Evolutionary conservation across 176 grass and related monocot species (phyloP), one percentile per base, ranked within the genome.

Genomic region (Melocanna baccifera): DNA sequence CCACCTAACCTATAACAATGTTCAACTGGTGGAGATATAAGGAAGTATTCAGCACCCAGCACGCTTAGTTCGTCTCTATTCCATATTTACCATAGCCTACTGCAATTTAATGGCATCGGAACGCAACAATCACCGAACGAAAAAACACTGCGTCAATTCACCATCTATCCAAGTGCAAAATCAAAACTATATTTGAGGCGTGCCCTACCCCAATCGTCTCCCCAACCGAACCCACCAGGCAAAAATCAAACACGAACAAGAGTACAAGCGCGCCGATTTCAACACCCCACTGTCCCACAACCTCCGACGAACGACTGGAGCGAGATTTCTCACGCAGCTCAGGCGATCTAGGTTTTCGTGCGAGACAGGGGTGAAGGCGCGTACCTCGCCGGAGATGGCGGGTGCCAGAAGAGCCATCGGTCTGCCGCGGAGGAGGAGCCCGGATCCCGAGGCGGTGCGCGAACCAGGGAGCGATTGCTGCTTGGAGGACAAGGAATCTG

Each of bases 381-480:
- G 67, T 90, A 90, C 88, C 88, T 90, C 88, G 79, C 88, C 84
- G 79, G 88, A 73, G 79, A 86, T 86, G 66, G 88, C 84, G 16
- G 88, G 88, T 18, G 84, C 88, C 5, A 90, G 84, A 51, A 90
- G 79, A 78, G 79, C 84, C 84, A 90, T 90, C 57, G 39, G 48
- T 86, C 77, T 26, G 55, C 78, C 64, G 65, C 43, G 6, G 66
- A 43, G 22, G 71, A 63, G 28, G 50, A 46, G 58, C n/a, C 56
- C 10, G 71, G 80, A 19, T 45, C 65, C 72, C 64, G 51, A 56
- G 71, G 28, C 56, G 34, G 71, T 16, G 71, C 71, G 47, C 71
- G 14, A 76, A 56, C 25, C 36, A 16, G 43, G 28, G 12, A 9
- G 77, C 71, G 18, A 52, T 65, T 19, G 78, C 77, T 76, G 77